phyloP scores from a whole-genome alignment of 768 basidiomycete genomes.

The Cystofilobasidium capitatum region DNA sequence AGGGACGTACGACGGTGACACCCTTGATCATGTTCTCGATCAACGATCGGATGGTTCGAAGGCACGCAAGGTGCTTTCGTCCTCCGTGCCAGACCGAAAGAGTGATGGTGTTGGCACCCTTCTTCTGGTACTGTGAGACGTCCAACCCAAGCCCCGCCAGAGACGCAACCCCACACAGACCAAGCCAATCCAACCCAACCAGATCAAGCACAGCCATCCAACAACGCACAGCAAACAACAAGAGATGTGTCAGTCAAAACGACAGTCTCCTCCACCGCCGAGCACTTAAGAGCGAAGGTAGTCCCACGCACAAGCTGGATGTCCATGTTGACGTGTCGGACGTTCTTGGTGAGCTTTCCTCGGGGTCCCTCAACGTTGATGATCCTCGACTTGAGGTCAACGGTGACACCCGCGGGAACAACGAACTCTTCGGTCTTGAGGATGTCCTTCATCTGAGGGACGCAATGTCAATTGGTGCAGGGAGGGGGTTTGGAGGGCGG shows the following conservation, averaged over 20 bases:
- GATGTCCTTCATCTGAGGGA: slow-evolving; percentile 25
- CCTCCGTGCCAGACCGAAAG: slow-evolving; percentile 97
- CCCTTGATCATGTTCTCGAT: slow-evolving; percentile 97
- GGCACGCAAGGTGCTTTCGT: slow-evolving; percentile 96
- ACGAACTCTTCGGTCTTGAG: slow-evolving; percentile 35
- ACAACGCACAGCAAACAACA: too few species aligned
- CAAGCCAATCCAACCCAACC: neutral
- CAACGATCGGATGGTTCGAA: slow-evolving; percentile 87
- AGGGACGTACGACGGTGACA: slow-evolving; percentile 68
- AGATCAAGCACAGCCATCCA: neutral
- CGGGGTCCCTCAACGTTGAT: slow-evolving; percentile 88
- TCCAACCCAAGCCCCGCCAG: neutral
- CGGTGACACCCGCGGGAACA: slow-evolving; percentile 58
- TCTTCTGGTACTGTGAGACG: slow-evolving; percentile 32
- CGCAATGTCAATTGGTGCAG: too few species aligned
- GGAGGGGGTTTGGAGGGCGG: neutral
- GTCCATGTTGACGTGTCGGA: slow-evolving; percentile 91
- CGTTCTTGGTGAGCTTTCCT: slow-evolving; percentile 72
- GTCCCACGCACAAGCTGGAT: slow-evolving; percentile 63
- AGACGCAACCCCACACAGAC: neutral
- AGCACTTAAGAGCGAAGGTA: slow-evolving; percentile 32
- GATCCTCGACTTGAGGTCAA: slow-evolving; percentile 79
- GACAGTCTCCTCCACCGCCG: too few species aligned
- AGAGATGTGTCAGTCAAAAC: too few species aligned
- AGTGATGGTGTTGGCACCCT: slow-evolving; percentile 60